Evolutionary conservation across 139 green algal species (phyloP), one percentile per base, ranked within the genome.

Genomic region (Axilococcus clingmanii): DNA sequence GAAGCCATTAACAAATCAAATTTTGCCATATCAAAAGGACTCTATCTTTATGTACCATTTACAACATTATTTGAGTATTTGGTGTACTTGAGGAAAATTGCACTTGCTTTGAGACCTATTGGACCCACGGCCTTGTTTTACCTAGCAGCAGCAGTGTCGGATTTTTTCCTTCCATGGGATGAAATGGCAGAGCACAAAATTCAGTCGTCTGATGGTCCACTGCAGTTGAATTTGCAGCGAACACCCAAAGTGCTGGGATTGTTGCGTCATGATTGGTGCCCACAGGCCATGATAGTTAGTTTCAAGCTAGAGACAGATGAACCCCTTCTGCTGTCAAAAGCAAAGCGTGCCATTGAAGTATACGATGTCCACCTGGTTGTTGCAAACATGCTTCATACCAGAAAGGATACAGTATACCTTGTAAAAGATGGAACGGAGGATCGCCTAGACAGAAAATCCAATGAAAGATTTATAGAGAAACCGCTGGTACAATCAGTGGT

Each of bases 281-380:
- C 92, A 2, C 1, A 65, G 1, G 79, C 88, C 2, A 88, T 94
- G 43, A 33, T 90, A 3, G 81, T 96, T n/a, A 85, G 68, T 67
- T 99, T 99, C 74, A 99, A 99, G 68, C 74, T 98, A 40, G 92
- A 99, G 59, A 99, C 92, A 0, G 92, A 98, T 61, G 59, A 69
- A 30, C 23, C 42, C 9, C 66, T 94, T 16, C 60, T 94, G 20
- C 22, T 81, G 1, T 17, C 37, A 4, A 94, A 94, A 71, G 83
- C 83, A 20, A 44, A 37, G 0, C 32, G 37, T 4, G 72, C 86
- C 0, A 65, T 95, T 11, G 17, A 59, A 2, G 63, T 59, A 4
- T 96, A 98, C 55, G 68, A 61, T 0, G 71, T 97, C 43, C 75
- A 97, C 65, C 59, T 76, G 20, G 91, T 99, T 33, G 81, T 99